These are phyloP conservation scores for Trypanosoma rangeli DNA, from an alignment of 208 protist species.

Conservation along the genomic window DNA sequence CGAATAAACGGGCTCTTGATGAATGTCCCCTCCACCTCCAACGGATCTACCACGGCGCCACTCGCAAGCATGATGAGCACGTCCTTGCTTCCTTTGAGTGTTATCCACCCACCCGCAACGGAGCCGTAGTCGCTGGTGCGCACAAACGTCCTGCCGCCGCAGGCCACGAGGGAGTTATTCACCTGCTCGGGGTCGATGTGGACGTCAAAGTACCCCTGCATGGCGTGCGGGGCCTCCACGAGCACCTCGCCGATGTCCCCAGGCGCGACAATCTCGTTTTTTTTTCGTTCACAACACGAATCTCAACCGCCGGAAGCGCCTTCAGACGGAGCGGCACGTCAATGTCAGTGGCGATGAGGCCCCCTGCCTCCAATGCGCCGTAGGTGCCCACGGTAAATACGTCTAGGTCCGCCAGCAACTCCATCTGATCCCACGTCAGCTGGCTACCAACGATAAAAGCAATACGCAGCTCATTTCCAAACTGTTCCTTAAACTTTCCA, in stretches of 20 bases:
- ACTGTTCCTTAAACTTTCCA: conserved; percentile 90
- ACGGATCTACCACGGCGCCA: conserved; percentile 77
- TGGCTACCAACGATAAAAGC: conserved; percentile 83
- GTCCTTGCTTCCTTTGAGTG: conserved; percentile 83
- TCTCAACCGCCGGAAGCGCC: conserved; percentile 84
- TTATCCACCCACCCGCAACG: conserved; percentile 84
- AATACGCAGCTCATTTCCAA: conserved; percentile 82
- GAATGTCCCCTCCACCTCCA: conserved; percentile 75
- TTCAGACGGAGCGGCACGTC: conserved; percentile 90
- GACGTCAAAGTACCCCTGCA: conserved; percentile 92
- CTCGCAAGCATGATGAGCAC: conserved; percentile 83
- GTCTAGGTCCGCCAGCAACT: conserved; percentile 89
- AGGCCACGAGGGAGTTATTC: conserved; percentile 85
- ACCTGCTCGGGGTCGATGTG: conserved; percentile 88
- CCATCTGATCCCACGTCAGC: conserved; percentile 82
- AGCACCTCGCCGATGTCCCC: conserved; percentile 87
- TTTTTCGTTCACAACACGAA: conserved; percentile 89
- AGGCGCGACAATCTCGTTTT: conserved; percentile 88
- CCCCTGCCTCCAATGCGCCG: conserved; percentile 87
- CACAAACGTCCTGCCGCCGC: conserved; percentile 89
- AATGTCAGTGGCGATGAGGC: conserved; percentile 85
- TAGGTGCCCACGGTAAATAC: conserved; percentile 90
- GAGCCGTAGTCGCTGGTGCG: conserved; percentile 89
- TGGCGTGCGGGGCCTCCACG: conserved; percentile 83
- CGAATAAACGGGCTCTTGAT: conserved; percentile 88